Conservation (phyloP, 768 basidiomycete species). For the Kwoniella botswanensis region DNA sequence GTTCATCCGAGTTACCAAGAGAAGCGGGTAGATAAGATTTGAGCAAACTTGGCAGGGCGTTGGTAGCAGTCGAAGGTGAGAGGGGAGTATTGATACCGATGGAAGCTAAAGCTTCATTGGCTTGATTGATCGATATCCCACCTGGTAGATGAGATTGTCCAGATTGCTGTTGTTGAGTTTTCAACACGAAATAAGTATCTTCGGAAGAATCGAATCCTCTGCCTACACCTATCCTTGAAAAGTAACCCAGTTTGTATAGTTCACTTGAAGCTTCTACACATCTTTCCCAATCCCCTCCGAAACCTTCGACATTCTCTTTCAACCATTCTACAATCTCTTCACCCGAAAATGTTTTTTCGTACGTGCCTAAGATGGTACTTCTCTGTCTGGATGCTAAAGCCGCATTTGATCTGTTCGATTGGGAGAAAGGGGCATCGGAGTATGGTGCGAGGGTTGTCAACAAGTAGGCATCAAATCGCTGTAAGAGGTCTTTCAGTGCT, state of each 20-base stretch:
- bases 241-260: conserved; percentile 64
- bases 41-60: conserved; percentile 41
- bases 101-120: conserved; percentile 10
- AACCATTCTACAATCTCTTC: conserved; percentile 89
- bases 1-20: conserved; percentile 63
- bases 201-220: conserved; percentile 62
- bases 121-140: conserved; percentile 1
- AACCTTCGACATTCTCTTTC: conserved; percentile 74
- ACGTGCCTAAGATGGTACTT: conserved; percentile 53
- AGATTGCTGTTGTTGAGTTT: conserved; percentile 23
- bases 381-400: conserved; percentile 56
- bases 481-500: conserved; percentile 71
- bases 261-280: conserved; percentile 76
- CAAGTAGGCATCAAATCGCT: conserved; percentile 59
- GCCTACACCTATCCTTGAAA: conserved; percentile 63
- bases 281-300: conserved; percentile 75
- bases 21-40: conserved; percentile 36
- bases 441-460: conserved; percentile 42
- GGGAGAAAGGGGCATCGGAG: conserved; percentile 32
- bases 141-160: background rate
- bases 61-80: conserved; percentile 40
- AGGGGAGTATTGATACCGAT: conserved; percentile 34
- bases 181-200: conserved; percentile 53
- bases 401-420: conserved; percentile 60
- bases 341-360: conserved; percentile 78